Evolutionary conservation across 306 rosid genomes (phyloP), one percentile per base, ranked within the genome.

Genomic region (Sindora glabra): DNA sequence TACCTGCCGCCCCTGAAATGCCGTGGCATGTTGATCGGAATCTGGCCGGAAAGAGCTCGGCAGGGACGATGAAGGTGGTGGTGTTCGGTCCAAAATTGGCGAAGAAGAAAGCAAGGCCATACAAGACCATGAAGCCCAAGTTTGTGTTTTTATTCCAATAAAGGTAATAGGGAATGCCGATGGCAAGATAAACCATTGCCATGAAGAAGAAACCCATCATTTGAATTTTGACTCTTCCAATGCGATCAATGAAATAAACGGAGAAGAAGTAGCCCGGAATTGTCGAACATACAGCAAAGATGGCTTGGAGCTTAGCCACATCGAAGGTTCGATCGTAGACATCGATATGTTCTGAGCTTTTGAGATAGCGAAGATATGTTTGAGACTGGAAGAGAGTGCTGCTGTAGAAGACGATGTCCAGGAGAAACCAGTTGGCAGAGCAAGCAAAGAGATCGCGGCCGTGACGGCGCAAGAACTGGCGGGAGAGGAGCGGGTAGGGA

Each of bases 11-110:
- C 26, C 95, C 96, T 1, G 96, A 74, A 22, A 89, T 83, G 2
- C 95, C 96, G 26, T 89, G 95, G 54, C 96, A 89, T 0, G 95
- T 89, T 2, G 96, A 76, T 26, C 96, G 40, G 21, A 85, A 83
- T 56, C 96, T 67, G 1, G 96, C 95, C 0, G 95, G 96, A 13
- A 89, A 83, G 4, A 89, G 95, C 39, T 89, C 95, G 0, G 95
- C 95, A 0, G 95, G 95, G 48, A 85, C 77, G 3, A 89, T 81
- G 21, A 83, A 89, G 8, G 94, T 85, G 1, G 96, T 89, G n/a
- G 96, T 85, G 73, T 89, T 89, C 13, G 96, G 96, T n/a, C 96
- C 96, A 11, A 89, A 89, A 29, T 89, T 89, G 1, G 95, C 73
- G 51, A 85, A 89, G 80, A 89, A 89, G 62, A 89, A 85, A 5